phyloP scores from a whole-genome alignment of 805 yeast species.

The Metschnikowia proteae region DNA sequence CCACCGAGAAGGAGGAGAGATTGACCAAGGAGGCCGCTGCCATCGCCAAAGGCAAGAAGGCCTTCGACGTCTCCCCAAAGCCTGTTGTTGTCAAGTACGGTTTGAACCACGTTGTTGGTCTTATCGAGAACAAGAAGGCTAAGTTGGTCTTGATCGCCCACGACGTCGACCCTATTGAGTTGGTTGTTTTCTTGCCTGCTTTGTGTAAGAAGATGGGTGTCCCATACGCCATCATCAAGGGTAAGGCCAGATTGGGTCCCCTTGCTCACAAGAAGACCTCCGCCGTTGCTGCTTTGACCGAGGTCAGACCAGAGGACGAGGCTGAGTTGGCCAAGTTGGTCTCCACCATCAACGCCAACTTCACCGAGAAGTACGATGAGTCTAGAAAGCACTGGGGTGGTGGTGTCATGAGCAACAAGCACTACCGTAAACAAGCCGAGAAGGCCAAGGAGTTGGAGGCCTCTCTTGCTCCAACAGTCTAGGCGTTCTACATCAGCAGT shows the following conservation, averaged over 20 bases:
- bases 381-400: slow-evolving; percentile 99
- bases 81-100: slow-evolving; percentile 98
- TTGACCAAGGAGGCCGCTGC: slow-evolving; percentile 98
- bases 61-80: slow-evolving; percentile 94
- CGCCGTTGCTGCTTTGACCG: slow-evolving; percentile 95
- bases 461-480: slow-evolving; percentile 17
- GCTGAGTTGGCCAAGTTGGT: slow-evolving; percentile 89
- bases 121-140: slow-evolving; percentile 98
- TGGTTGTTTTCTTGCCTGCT: slow-evolving; percentile 96
- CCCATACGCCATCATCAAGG: slow-evolving; percentile 97
- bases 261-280: slow-evolving; percentile 96
- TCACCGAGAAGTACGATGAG: slow-evolving; percentile 90
- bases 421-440: slow-evolving; percentile 80
- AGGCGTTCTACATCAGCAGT: not conserved
- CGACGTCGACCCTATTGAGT: slow-evolving; percentile 98
- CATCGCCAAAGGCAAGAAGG: slow-evolving; percentile 95
- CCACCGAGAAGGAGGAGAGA: slow-evolving; percentile 98
- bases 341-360: slow-evolving; percentile 91
- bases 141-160: slow-evolving; percentile 95
- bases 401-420: slow-evolving; percentile 95
- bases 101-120: slow-evolving; percentile 97
- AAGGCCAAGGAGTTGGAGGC: slow-evolving; percentile 55
- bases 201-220: slow-evolving; percentile 99
- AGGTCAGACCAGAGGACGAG: slow-evolving; percentile 99
- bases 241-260: slow-evolving; percentile 98